These are phyloP conservation scores for Penicillium sp. DNA, from an alignment of 2,329 filamentous ascomycete species.

Conservation along the genomic window DNA sequence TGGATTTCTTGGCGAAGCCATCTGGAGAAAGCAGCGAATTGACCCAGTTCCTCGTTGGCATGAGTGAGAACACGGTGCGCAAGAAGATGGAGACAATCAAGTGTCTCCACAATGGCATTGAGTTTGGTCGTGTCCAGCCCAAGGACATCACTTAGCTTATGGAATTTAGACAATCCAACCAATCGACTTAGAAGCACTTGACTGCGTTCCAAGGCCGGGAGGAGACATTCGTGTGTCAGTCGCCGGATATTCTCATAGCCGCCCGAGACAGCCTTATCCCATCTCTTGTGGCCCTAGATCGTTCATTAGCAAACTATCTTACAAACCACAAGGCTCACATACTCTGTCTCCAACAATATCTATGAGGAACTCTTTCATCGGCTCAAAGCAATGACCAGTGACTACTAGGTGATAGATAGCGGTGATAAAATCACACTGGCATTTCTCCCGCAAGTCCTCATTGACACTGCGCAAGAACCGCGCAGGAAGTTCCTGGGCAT, in stretches of 20 bases:
- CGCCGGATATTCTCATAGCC: slow-evolving; percentile 75
- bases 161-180: slow-evolving; percentile 77
- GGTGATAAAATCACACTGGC: slow-evolving; percentile 65
- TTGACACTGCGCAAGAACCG: slow-evolving; percentile 76
- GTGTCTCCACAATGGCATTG: slow-evolving; percentile 61
- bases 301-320: slow-evolving; percentile 6
- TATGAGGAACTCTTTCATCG: slow-evolving; percentile 81
- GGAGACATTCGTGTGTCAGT: slow-evolving; percentile 79
- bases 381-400: slow-evolving; percentile 73
- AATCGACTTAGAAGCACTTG: slow-evolving; percentile 78
- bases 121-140: slow-evolving; percentile 65
- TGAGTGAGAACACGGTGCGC: slow-evolving; percentile 70
- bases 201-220: slow-evolving; percentile 82
- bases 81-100: slow-evolving; percentile 72
- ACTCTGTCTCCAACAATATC: slow-evolving; percentile 79
- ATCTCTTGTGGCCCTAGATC: slow-evolving; percentile 78
- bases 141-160: slow-evolving; percentile 64
- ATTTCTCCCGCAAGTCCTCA: slow-evolving; percentile 68
- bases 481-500: slow-evolving; percentile 72
- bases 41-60: slow-evolving; percentile 71
- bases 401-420: slow-evolving; percentile 81
- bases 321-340: slow-evolving; percentile 30
- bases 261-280: slow-evolving; percentile 81
- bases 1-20: slow-evolving; percentile 87
- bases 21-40: slow-evolving; percentile 73